Conservation (phyloP, 2,329 filamentous ascomycete genomes). For the Diplodia intermedia region DNA sequence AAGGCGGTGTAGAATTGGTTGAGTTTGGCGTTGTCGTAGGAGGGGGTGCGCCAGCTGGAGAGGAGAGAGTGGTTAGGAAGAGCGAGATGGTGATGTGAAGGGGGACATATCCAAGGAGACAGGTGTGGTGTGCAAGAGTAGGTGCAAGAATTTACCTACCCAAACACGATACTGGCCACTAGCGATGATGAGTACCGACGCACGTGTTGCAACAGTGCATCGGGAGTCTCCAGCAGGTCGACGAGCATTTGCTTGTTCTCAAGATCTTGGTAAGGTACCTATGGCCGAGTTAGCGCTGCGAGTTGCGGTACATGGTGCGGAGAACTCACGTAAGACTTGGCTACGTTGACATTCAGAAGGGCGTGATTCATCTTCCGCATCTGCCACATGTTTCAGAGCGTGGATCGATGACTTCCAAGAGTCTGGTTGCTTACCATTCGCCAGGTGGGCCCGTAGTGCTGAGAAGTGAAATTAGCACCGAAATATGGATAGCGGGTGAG, state of each 20-base stretch:
- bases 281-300: background rate
- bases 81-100: background rate
- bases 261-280: conserved; percentile 63
- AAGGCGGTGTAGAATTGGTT: conserved; percentile 55
- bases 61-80: background rate
- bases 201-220: conserved; percentile 54
- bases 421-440: conserved; percentile 24
- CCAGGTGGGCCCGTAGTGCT: conserved; percentile 37
- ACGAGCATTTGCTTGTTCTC: conserved; percentile 63
- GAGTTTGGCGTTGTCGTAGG: conserved; percentile 52
- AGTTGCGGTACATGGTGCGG: background rate
- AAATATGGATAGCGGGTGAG: background rate
- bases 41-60: conserved; percentile 45
- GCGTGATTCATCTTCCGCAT: conserved; percentile 36
- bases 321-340: conserved; percentile 34
- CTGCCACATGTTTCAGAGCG: background rate
- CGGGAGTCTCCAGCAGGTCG: conserved; percentile 55
- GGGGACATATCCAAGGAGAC: background rate
- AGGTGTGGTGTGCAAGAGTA: background rate
- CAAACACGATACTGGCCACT: conserved; percentile 59
- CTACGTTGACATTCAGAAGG: conserved; percentile 36
- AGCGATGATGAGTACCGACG: conserved; percentile 58
- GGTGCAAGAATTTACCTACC: conserved; percentile 42
- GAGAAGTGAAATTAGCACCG: conserved; percentile 15
- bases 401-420: background rate